phyloP scores from a whole-genome alignment of 345 rosid species.

The Psidium guajava region DNA sequence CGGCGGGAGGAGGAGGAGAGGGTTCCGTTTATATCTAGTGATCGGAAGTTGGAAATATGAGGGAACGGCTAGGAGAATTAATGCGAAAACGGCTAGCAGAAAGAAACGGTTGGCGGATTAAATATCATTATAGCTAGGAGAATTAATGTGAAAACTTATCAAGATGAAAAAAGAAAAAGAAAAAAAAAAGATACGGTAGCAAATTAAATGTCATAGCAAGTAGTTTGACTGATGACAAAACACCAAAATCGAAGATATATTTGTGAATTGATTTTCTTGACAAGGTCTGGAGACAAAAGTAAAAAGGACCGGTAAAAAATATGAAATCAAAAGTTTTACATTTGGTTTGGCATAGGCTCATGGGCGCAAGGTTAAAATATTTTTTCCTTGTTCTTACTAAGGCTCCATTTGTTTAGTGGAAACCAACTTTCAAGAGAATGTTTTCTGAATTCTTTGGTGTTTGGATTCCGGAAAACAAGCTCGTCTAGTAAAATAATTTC shows the following conservation, averaged over 20 bases:
- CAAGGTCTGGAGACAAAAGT: no score
- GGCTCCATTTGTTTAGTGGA: no score
- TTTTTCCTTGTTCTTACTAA: no score
- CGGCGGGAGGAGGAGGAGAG: not conserved
- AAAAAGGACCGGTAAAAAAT: no score
- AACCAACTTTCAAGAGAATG: no score
- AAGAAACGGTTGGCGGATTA: not conserved
- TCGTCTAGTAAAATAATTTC: no score
- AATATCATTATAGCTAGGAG: not conserved
- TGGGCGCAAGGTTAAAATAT: no score
- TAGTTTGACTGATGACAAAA: not conserved
- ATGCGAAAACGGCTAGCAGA: not conserved
- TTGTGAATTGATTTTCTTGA: no score
- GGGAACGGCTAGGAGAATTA: not conserved
- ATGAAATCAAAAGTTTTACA: no score
- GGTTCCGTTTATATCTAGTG: not conserved
- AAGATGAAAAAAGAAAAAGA: not conserved
- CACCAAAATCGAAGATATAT: not conserved
- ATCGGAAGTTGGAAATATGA: not conserved
- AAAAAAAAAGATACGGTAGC: not conserved
- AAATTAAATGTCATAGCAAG: not conserved
- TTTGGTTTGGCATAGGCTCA: no score
- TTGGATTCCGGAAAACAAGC: no score
- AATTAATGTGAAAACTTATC: not conserved
- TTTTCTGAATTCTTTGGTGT: no score